Base-by-base conservation (phyloP, 805 yeast genomes). In the Starmera quercuum region DNA sequence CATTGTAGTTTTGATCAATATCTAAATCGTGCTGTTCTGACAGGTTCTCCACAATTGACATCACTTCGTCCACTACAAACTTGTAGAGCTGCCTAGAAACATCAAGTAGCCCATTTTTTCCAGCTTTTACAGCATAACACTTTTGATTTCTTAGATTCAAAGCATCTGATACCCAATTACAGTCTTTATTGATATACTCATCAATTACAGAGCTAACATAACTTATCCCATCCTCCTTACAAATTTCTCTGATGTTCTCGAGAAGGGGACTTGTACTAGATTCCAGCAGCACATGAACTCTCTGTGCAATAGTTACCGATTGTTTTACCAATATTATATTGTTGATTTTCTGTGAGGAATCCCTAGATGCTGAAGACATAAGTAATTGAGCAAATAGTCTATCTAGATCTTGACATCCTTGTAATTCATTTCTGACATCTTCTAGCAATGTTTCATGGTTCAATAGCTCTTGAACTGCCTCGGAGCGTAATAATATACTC, bases 101-200 rank as follows among this genome's bases (percentile, higher is more conserved):
- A 43, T 66, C 72, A 2, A 69, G 44, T 9, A 70, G 41, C 0
- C 75, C 75, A 44, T 70, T 68, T 3, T 50, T 43, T 0, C 71
- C 72, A 24, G 61, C 47, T 37, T 55, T 67, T 0, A 68, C 63
- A 0, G 74, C 73, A 46, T 62, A 65, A 20, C 64, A 54, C 38
- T 56, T 54, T 36, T 68, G 74, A 38, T 66, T 67, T 40, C 58
- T 61, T 23, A 68, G 40, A 30, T 68, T 70, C 5, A 64, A 39
- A 1, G 62, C 46, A 2, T 58, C 48, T 0, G 46, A 45, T 0
- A 68, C 71, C 71, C 70, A 64, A 3, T 37, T 33, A 32, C 66
- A 60, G 38, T 66, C 72, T 23, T 63, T 68, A 40, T 65, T 68
- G 7, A 68, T 57, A 21, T 44, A 49, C 3, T 45, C 45, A 30